Evolutionary conservation across 345 rosid species (phyloP).

Genomic region (Lepidium aucheri): DNA sequence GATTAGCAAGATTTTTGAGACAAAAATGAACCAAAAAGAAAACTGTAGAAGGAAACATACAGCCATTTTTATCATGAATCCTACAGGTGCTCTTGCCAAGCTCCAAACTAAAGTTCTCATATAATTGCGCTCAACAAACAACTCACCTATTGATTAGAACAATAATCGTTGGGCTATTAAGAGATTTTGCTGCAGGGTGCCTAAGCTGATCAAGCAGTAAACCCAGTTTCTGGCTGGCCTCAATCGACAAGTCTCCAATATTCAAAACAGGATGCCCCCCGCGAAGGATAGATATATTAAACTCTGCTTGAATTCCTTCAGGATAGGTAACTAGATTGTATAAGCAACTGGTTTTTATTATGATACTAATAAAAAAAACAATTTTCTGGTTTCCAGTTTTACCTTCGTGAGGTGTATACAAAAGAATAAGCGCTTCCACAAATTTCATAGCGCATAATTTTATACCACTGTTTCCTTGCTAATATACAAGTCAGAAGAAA

Average conservation of each 20-base stretch:
- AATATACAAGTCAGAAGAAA: constrained; percentile 20
- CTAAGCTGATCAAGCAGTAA: constrained; percentile 93
- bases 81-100: not conserved
- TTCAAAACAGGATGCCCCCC: constrained; percentile 83
- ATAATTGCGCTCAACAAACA: constrained; percentile 1
- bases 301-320: constrained; percentile 49
- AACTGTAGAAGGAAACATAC: not conserved
- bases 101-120: not conserved
- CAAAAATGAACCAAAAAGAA: not conserved
- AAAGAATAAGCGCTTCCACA: constrained; percentile 82
- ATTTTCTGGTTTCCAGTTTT: not conserved
- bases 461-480: constrained; percentile 80
- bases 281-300: constrained; percentile 79
- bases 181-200: constrained; percentile 68
- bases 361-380: not conserved
- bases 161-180: constrained; percentile 51
- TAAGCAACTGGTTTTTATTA: constrained; percentile 15
- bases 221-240: constrained; percentile 76
- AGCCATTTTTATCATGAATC: not conserved
- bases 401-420: constrained; percentile 81
- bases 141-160: constrained; percentile 72
- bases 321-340: constrained; percentile 17
- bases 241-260: constrained; percentile 79
- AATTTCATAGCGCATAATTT: constrained; percentile 73
- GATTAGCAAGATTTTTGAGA: not conserved